Evolutionary conservation across 495 filamentous ascomycete genomes (phyloP).

Genomic region (Evansstolkia leycettana): DNA sequence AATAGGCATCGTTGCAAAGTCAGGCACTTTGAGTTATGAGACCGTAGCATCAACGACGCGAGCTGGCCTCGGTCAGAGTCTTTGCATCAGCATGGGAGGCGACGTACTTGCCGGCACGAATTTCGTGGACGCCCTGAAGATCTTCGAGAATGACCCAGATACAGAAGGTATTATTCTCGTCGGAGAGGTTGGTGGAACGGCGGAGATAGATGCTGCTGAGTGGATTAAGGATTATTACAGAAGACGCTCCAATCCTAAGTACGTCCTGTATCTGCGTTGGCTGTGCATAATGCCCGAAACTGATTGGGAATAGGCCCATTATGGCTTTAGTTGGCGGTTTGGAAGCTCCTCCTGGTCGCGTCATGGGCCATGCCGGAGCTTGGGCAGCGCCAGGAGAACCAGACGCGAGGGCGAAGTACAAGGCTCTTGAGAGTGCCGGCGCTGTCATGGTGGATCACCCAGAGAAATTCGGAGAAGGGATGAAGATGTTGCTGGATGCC

Average conservation of each 20-base stretch:
- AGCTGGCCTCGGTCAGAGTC: constrained; percentile 72
- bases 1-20: constrained; percentile 77
- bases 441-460: constrained; percentile 72
- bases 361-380: constrained; percentile 87
- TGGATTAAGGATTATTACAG: constrained; percentile 61
- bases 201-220: constrained; percentile 70
- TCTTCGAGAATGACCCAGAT: constrained; percentile 61
- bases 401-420: constrained; percentile 51
- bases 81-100: constrained; percentile 81
- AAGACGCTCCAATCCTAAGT: constrained; percentile 54
- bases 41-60: constrained; percentile 73
- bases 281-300: constrained; percentile 1
- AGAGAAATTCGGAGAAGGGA: constrained; percentile 61
- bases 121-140: constrained; percentile 61
- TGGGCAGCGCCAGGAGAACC: constrained; percentile 59
- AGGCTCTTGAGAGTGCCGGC: constrained; percentile 54
- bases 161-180: constrained; percentile 76
- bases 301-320: constrained; percentile 47
- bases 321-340: constrained; percentile 66
- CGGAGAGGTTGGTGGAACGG: constrained; percentile 76
- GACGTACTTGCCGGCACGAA: constrained; percentile 76
- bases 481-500: constrained; percentile 44
- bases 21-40: constrained; percentile 81
- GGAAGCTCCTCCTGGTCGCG: constrained; percentile 48
- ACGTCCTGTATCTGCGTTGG: constrained; percentile 13